A percentile compares a stretch with the other conserved stretches of the same genome.
Evolutionary conservation across 352 stramenopile species (phyloP).

Genomic region (Pythium biforme): DNA sequence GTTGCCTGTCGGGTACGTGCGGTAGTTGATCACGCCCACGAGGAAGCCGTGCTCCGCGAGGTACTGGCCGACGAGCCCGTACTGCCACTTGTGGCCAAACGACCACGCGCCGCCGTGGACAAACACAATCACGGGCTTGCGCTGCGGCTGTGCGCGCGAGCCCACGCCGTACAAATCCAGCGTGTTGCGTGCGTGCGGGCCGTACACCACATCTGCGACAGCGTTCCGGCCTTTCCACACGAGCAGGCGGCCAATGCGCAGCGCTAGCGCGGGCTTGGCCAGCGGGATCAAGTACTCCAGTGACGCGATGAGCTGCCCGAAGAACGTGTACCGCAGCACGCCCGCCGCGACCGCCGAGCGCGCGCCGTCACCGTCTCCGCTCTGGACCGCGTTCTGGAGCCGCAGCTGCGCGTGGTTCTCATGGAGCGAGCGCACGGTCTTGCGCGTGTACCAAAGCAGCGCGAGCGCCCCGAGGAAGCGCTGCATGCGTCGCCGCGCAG

Average conservation of each 20-base stretch:
- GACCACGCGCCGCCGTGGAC: slow-evolving; percentile 88
- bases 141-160: neutral
- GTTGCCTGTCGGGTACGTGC: slow-evolving; percentile 84
- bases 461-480: slow-evolving; percentile 20
- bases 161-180: slow-evolving; percentile 63
- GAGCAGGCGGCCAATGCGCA: slow-evolving; percentile 43
- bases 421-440: slow-evolving; percentile 25
- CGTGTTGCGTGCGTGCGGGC: slow-evolving; percentile 46
- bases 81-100: slow-evolving; percentile 83
- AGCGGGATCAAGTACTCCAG: slow-evolving; percentile 58
- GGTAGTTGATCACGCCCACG: slow-evolving; percentile 88
- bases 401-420: slow-evolving; percentile 27
- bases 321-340: slow-evolving; percentile 45
- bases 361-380: neutral
- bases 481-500: slow-evolving; percentile 18
- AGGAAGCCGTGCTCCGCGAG: slow-evolving; percentile 59
- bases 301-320: slow-evolving; percentile 47
- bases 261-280: slow-evolving; percentile 47
- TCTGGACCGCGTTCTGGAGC: slow-evolving; percentile 19
- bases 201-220: slow-evolving; percentile 40
- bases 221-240: slow-evolving; percentile 36
- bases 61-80: slow-evolving; percentile 60
- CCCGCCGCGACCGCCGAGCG: slow-evolving; percentile 5
- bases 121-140: slow-evolving; percentile 87
- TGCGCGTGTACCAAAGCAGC: slow-evolving; percentile 29